Base-by-base conservation (phyloP, 1,139 yeast species). In the Starmera stellimalicola region DNA sequence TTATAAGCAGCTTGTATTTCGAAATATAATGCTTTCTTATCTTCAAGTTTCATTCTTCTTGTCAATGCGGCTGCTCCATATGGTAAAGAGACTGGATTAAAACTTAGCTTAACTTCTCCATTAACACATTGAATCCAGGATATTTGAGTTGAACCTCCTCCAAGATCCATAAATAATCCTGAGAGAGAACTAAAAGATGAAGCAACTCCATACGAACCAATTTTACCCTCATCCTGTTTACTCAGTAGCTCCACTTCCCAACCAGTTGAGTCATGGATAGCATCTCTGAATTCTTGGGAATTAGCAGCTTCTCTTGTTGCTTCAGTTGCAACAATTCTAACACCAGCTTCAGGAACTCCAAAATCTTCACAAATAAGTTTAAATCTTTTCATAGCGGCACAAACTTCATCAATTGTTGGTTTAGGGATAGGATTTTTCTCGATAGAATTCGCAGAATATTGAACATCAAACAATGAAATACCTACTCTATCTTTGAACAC, bases 401-500 rank as follows among this genome's bases (percentile, higher is more conserved):
- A 62, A 14, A 77, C 72, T 36, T 75, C 81, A 20, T 54, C 55
- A 26, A 75, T 73, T 2, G 70, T 71, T 26, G 66, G 68, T 7
- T 60, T 58, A 0, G 81, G 76, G 28, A 76, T 75, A 2, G 77
- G 77, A 9, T 59, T 60, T 42, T 66, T 70, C 17, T 55, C 57
- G 8, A 51, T 47, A 8, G 62, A 45, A 35, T 58, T 55, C 7
- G 58, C 54, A 3, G 63, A 58, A 34, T 65, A 59, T 43, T 71
- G 77, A 1, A 72, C 75, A 42, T 76, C 83, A 47, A 72, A 75
- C 17, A 78, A 52, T 0, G 83, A 73, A 12, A 78, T 73, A 3
- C 81, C 79, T 3, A 78, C 65, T 32, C 83, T 56, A 44, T 78
- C 85, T 42, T 77, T 79, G 54, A 73, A 78, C 14, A 77, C 72